Evolutionary conservation across 352 stramenopile genomes (phyloP), one percentile per base, ranked within the genome.

Genomic region (Globisporangium recalcitrans): DNA sequence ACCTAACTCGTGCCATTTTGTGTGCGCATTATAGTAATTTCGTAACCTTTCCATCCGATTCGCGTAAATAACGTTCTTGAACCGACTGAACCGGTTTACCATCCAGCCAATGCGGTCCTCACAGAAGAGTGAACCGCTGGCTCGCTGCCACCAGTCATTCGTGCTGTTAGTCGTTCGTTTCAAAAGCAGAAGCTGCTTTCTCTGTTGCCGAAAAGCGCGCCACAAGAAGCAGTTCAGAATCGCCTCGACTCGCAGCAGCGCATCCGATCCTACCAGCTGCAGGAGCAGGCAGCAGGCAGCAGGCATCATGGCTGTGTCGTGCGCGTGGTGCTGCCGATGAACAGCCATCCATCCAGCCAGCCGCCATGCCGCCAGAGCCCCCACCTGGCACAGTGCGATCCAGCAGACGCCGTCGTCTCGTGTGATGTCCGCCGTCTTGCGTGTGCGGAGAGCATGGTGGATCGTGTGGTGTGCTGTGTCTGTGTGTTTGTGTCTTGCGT

Each of bases 1-100:
- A 92, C 90, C 47, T 87, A 48, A 24, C 4, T 19, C 36, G n/a
- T 42, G 13, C 0, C 14, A n/a, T 42, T 42, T n/a, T 42, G 36
- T 19, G n/a, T n/a, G n/a, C n/a, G 3, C 13, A 42, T 42, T 42
- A n/a, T 19, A 42, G 36, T 42, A 42, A 42, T n/a, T 42, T 42
- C 0, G 13, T 19, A n/a, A 19, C 7, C 6, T n/a, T n/a, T 16
- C 2, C 16, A n/a, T 8, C 36, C 8, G 19, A 8, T 42, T 42
- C 1, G 0, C 36, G 36, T 42, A 42, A 42, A 42, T n/a, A 42
- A 19, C 19, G 7, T 9, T 42, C 16, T 42, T 42, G 36, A n/a
- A 42, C 0, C 13, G 1, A 24, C 8, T 31, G 54, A 40, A 49
- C 51, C 51, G 51, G 51, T 56, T 10, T 5, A 14, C 27, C 11